Evolutionary conservation across 2,329 filamentous ascomycete genomes (phyloP).

Genomic region (Beauveria pseudobassiana): DNA sequence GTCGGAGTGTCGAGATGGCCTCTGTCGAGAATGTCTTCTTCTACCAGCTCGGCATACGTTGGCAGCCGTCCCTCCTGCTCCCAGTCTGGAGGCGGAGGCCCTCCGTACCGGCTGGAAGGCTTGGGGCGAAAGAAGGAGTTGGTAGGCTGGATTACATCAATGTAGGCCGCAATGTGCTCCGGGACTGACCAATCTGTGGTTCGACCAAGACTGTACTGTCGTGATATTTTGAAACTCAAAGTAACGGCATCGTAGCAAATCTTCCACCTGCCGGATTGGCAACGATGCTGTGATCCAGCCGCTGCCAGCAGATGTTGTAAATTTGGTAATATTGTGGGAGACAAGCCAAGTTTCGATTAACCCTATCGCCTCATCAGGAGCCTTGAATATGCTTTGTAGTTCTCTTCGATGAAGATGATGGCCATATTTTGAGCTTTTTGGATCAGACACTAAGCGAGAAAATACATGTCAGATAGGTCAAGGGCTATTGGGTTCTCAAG

Average conservation of each 20-base stretch:
- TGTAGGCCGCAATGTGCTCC: not conserved
- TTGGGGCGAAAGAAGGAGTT: slow-evolving; percentile 4
- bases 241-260: slow-evolving; percentile 4
- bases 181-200: slow-evolving; percentile 7
- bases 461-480: not conserved
- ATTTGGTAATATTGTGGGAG: not conserved
- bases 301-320: not conserved
- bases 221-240: slow-evolving; percentile 6
- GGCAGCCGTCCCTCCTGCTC: not conserved
- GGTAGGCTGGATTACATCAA: slow-evolving; percentile 7
- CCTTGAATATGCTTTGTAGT: not conserved
- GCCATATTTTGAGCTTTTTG: not conserved
- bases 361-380: not conserved
- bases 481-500: not conserved
- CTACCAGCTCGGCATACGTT: slow-evolving; percentile 3
- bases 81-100: slow-evolving; percentile 8
- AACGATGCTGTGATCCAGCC: slow-evolving; percentile 4
- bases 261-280: not conserved
- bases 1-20: slow-evolving; percentile 5
- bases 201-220: not conserved
- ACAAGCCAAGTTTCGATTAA: not conserved
- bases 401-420: not conserved
- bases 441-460: not conserved
- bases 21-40: slow-evolving; percentile 3
- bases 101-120: slow-evolving; percentile 5